phyloP scores from a whole-genome alignment of 352 stramenopile species.

The Phytopythium oedochilum region DNA sequence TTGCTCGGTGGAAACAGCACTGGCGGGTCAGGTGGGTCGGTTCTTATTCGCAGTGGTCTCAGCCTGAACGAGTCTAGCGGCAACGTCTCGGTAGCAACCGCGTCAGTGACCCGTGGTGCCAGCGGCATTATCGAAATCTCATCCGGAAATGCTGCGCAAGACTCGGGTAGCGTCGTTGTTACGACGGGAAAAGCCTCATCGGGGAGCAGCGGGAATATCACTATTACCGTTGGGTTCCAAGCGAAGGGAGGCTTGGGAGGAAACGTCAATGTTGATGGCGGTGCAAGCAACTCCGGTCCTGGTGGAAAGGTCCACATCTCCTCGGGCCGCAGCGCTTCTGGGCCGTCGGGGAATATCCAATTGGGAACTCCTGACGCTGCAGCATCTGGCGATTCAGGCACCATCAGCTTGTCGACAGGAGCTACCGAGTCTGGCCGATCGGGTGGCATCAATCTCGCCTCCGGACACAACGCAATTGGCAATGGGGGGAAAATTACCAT shows the following conservation, averaged over 20 bases:
- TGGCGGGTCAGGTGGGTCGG: slow-evolving; percentile 33
- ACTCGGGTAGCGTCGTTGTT: slow-evolving; percentile 43
- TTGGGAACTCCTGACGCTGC: slow-evolving; percentile 13
- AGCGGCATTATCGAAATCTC: slow-evolving; percentile 31
- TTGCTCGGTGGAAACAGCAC: slow-evolving; percentile 38
- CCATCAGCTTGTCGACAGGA: slow-evolving; percentile 24
- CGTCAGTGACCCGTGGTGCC: slow-evolving; percentile 8
- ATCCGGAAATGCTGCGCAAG: slow-evolving; percentile 21
- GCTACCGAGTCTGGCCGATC: slow-evolving; percentile 14
- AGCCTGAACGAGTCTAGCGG: slow-evolving; percentile 32
- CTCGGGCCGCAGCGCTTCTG: slow-evolving; percentile 27
- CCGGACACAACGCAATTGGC: slow-evolving; percentile 15
- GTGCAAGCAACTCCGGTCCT: slow-evolving; percentile 30
- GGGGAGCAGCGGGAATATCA: slow-evolving; percentile 46
- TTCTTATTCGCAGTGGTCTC: slow-evolving; percentile 39
- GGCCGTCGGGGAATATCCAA: slow-evolving; percentile 22
- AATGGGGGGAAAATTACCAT: slow-evolving; percentile 23
- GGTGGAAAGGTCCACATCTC: slow-evolving; percentile 29
- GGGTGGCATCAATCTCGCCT: slow-evolving; percentile 19
- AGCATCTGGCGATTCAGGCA: slow-evolving; percentile 18
- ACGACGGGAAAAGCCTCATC: slow-evolving; percentile 34
- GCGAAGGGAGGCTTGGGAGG: slow-evolving; percentile 8
- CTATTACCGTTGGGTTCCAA: slow-evolving; percentile 32
- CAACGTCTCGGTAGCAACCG: slow-evolving; percentile 25
- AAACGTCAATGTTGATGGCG: slow-evolving; percentile 16